phyloP scores from a whole-genome alignment of 2,329 filamentous ascomycete species.

The Zasmidium citrigriseum region DNA sequence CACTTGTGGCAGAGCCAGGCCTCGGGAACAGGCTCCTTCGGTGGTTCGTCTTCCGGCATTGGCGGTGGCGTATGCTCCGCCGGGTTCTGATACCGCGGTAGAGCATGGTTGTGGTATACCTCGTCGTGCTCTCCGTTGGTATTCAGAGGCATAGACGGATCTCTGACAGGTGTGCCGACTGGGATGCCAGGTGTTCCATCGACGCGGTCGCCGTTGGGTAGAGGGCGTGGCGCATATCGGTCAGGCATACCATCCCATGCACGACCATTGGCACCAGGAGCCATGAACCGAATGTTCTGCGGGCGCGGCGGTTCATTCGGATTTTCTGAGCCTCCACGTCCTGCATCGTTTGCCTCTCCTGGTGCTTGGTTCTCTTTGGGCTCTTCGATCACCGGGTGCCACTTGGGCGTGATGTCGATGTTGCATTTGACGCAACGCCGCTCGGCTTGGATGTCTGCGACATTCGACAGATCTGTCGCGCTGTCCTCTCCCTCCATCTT shows the following conservation, averaged over 20 bases:
- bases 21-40: constrained; percentile 13
- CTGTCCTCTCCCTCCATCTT: constrained; percentile 31
- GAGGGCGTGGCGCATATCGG: constrained; percentile 15
- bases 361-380: constrained; percentile 9
- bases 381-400: constrained; percentile 38
- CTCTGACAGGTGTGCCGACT: constrained; percentile 9
- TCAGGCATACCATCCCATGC: constrained; percentile 34
- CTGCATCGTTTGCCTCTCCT: constrained; percentile 26
- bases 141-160: constrained; percentile 7
- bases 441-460: constrained; percentile 32
- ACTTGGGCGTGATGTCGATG: constrained; percentile 70
- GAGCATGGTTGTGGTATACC: constrained; percentile 27
- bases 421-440: constrained; percentile 48
- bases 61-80: constrained; percentile 18
- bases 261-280: constrained; percentile 29
- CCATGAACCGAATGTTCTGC: constrained; percentile 30
- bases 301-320: constrained; percentile 1
- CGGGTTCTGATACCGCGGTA: constrained; percentile 28
- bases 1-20: constrained; percentile 52
- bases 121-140: constrained; percentile 24
- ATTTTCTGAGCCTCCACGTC: constrained; percentile 10
- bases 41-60: constrained; percentile 6
- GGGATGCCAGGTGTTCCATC: constrained; percentile 10
- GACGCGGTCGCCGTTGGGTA: constrained; percentile 13
- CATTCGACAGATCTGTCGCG: constrained; percentile 25